Base-by-base conservation (phyloP, 805 yeast species). In the Alloascoidea hylecoeti region DNA sequence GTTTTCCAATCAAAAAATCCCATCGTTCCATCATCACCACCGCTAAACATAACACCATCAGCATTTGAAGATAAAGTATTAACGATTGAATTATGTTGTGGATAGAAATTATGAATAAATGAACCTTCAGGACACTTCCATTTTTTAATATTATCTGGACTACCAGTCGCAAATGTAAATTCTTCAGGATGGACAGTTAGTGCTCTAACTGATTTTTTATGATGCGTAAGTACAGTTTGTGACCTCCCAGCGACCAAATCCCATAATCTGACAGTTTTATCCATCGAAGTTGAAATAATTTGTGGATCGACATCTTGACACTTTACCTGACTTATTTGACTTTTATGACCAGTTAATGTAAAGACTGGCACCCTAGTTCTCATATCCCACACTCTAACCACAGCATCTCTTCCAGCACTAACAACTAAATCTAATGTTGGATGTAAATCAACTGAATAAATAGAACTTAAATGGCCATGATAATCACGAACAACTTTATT, bases 381-480 rank as follows among this genome's bases (percentile, higher is more conserved):
- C 40, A 92, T 78, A 56, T 92, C 99, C 99, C 99, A 92, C 3
- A 86, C 79, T 39, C 94, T 64, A 0, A 86, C 78, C 0, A 83
- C 78, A 3, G 84, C 68, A 55, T 92, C 99, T 41, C 95, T 62
- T 15, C 96, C 94, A 3, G 86, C 98, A 3, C 94, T 80, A 5
- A 80, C 83, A 12, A 86, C 56, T 4, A 89, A 59, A 47, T 88
- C 94, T 17, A 88, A 57, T 3, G 85, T 83, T 0, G 97, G 97
- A 53, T 89, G 97, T 13, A 86, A 53, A 41, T 77, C 89, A 34
- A 88, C 64, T 0, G 94, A 66, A 50, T 84, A 85, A 2, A 92
- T 83, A 3, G 95, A 94, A 18, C 94, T 83, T 17, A 84, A 64
- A 59, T 92, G 98, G 3, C 98, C 99, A 58, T 88, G 94, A 56